These are phyloP conservation scores for Malus orientalis DNA, from an alignment of 306 rosid species.

Conservation along the genomic window DNA sequence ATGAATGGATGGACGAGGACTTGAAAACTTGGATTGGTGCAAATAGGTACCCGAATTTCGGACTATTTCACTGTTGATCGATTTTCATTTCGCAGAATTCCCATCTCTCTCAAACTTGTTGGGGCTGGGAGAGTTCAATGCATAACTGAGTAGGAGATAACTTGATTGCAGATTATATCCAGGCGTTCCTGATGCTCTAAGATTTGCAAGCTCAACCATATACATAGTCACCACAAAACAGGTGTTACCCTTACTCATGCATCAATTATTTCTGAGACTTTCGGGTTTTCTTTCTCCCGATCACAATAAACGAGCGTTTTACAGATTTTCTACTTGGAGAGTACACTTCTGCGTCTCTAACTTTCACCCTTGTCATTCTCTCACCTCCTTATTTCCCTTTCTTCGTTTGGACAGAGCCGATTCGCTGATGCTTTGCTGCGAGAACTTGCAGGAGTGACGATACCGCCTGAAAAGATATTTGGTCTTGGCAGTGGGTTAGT, in stretches of 20 bases:
- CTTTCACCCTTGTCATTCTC: neutral
- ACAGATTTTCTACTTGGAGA: too few relatives aligned
- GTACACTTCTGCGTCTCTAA: neutral
- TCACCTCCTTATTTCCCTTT: neutral
- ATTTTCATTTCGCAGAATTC: neutral
- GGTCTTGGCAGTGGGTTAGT: conserved; percentile 85
- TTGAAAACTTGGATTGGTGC: conserved; percentile 70
- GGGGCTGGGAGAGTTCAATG: neutral
- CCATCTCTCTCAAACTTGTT: neutral
- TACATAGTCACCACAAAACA: conserved; percentile 82
- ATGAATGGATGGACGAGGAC: conserved; percentile 79
- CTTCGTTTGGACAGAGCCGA: conserved; percentile 44
- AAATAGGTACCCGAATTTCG: conserved; percentile 57
- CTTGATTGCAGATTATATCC: conserved; percentile 61
- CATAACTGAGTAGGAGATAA: conserved; percentile 4
- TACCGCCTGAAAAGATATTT: conserved; percentile 75
- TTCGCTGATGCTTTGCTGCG: conserved; percentile 74
- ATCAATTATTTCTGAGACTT: neutral
- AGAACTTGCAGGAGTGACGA: conserved; percentile 71
- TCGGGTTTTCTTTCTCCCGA: neutral
- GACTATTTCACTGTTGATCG: neutral
- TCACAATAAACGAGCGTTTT: neutral
- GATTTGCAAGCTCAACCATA: conserved; percentile 68
- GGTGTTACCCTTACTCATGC: conserved; percentile 26
- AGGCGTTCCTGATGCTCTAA: conserved; percentile 66